phyloP scores from a whole-genome alignment of 345 rosid species.

The Salix exigua region DNA sequence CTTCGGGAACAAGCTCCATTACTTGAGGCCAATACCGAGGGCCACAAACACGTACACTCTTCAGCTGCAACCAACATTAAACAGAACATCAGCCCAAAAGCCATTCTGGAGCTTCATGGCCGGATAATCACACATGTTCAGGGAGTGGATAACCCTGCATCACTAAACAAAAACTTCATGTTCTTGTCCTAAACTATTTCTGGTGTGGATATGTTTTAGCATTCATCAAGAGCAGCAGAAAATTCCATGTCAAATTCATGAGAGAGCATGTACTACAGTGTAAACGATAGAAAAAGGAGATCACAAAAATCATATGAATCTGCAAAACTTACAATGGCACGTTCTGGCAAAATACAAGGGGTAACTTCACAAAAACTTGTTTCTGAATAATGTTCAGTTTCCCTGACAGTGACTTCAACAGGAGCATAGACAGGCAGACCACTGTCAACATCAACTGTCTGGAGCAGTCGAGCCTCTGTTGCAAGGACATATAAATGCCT shows the following conservation, averaged over 20 bases:
- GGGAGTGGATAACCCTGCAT: no score
- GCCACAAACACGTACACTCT: conserved; percentile 75
- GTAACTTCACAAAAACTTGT: conserved; percentile 84
- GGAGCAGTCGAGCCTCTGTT: conserved; percentile 94
- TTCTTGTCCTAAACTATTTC: no score
- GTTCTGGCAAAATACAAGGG: conserved; percentile 95
- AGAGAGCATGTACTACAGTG: background rate
- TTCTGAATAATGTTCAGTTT: conserved; percentile 81
- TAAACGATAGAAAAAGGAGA: background rate
- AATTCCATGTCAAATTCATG: background rate
- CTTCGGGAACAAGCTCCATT: conserved; percentile 80
- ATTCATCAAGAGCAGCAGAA: no score
- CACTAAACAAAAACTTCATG: no score
- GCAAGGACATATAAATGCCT: conserved; percentile 95
- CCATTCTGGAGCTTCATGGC: background rate
- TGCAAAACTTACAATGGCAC: conserved; percentile 68
- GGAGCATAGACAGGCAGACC: conserved; percentile 94
- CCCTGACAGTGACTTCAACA: conserved; percentile 72
- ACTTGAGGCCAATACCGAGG: conserved; percentile 97
- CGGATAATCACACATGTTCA: no score
- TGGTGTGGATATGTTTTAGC: no score
- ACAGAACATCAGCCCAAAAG: background rate
- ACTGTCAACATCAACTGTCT: conserved; percentile 92
- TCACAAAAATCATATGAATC: background rate
- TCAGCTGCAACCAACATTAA: conserved; percentile 61